phyloP scores from a whole-genome alignment of 208 protist species.

The Acanthamoeba sp. region DNA sequence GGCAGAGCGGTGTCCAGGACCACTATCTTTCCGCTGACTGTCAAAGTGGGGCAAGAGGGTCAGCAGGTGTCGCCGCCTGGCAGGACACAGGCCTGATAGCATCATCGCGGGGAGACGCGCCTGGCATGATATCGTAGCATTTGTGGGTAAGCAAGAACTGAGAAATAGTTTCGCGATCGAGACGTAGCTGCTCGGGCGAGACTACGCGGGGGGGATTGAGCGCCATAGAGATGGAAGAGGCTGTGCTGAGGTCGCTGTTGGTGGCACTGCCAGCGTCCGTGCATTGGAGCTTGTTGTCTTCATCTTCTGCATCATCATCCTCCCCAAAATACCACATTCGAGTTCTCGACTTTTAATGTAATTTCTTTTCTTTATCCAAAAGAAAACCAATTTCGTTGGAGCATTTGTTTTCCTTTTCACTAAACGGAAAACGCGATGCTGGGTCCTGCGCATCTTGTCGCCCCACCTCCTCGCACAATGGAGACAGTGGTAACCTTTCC shows the following conservation, averaged over 20 bases:
- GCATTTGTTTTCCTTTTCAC: too few species aligned
- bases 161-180: background rate
- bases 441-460: too few species aligned
- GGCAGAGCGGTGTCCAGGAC: conserved; percentile 81
- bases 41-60: background rate
- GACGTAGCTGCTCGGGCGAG: background rate
- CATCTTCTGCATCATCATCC: background rate
- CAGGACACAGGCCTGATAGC: background rate
- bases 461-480: too few species aligned
- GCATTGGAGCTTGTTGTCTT: background rate
- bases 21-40: conserved; percentile 83
- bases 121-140: conserved; percentile 12
- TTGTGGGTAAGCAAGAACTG: conserved; percentile 15
- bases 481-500: too few species aligned
- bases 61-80: background rate
- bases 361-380: too few species aligned
- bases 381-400: too few species aligned
- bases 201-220: background rate
- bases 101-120: background rate
- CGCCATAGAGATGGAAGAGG: too few species aligned
- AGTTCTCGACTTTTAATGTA: too few species aligned
- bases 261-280: background rate
- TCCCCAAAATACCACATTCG: background rate
- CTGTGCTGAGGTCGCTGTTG: background rate
- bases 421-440: too few species aligned